Percentiles rank a stretch among this genome's conserved stretches.
These are phyloP conservation scores for Mycena metata DNA, from an alignment of 768 basidiomycete species.

Conservation along the genomic window DNA sequence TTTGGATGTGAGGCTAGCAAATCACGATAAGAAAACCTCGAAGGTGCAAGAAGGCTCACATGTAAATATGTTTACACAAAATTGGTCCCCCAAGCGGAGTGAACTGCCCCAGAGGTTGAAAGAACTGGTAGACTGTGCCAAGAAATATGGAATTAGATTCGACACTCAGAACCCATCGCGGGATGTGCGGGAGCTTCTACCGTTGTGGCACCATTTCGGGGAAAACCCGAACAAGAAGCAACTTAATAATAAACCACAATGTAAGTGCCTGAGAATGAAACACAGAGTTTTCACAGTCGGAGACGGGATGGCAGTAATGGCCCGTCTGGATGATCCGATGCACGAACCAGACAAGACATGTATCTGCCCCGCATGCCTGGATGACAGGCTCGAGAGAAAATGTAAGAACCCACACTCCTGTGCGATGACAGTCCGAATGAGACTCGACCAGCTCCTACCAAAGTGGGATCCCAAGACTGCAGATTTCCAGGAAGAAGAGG, in stretches of 20 bases:
- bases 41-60: constrained; percentile 13
- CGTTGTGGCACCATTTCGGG: constrained; percentile 19
- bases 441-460: too few species aligned
- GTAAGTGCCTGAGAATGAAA: too few species aligned
- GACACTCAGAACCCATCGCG: constrained; percentile 31
- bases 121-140: constrained; percentile 39
- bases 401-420: too few species aligned
- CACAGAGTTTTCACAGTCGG: too few species aligned
- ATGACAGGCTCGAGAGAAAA: too few species aligned
- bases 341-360: too few species aligned
- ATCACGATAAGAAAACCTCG: neutral
- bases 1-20: too few species aligned
- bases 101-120: constrained; percentile 32
- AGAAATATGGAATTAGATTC: constrained; percentile 38
- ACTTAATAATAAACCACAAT: neutral
- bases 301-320: neutral
- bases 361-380: too few species aligned
- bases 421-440: too few species aligned
- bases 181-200: neutral
- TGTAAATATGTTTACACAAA: constrained; percentile 45
- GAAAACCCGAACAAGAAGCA: neutral
- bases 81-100: constrained; percentile 36
- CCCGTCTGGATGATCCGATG: too few species aligned
- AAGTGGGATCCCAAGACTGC: too few species aligned
- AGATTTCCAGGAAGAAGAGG: too few species aligned